phyloP scores from a whole-genome alignment of 2,329 filamentous ascomycete species.

The Ascochyta lentis region DNA sequence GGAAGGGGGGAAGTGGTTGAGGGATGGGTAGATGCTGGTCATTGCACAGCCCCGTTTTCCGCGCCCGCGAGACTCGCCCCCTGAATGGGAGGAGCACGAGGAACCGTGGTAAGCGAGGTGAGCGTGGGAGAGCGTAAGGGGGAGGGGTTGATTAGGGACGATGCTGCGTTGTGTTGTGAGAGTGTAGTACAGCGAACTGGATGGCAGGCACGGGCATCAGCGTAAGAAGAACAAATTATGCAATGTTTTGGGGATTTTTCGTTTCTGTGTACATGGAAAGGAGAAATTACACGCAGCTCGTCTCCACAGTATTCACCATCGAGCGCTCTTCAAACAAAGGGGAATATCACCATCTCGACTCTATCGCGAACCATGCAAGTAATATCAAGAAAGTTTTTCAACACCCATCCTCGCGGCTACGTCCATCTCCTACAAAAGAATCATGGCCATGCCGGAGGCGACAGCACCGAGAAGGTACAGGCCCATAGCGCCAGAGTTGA shows the following conservation, averaged over 20 bases:
- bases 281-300: slow-evolving; percentile 11
- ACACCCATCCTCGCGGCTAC: background rate
- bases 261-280: slow-evolving; percentile 7
- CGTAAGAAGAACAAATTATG: background rate
- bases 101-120: no score
- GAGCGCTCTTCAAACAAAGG: slow-evolving; percentile 13
- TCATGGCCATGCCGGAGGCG: slow-evolving; percentile 61
- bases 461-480: slow-evolving; percentile 59
- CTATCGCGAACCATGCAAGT: slow-evolving; percentile 15
- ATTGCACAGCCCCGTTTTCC: no score
- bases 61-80: no score
- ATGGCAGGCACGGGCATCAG: background rate
- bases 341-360: slow-evolving; percentile 14
- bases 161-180: no score
- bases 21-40: no score
- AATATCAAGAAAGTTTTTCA: background rate
- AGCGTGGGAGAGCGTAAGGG: no score
- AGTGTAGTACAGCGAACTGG: no score
- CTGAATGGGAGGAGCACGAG: no score
- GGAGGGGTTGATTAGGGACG: no score
- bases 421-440: slow-evolving; percentile 56
- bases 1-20: no score
- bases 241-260: slow-evolving; percentile 13
- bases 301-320: background rate
- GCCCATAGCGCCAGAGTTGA: slow-evolving; percentile 56